phyloP scores from a whole-genome alignment of 306 rosid genomes.

The Vigna mungo region DNA sequence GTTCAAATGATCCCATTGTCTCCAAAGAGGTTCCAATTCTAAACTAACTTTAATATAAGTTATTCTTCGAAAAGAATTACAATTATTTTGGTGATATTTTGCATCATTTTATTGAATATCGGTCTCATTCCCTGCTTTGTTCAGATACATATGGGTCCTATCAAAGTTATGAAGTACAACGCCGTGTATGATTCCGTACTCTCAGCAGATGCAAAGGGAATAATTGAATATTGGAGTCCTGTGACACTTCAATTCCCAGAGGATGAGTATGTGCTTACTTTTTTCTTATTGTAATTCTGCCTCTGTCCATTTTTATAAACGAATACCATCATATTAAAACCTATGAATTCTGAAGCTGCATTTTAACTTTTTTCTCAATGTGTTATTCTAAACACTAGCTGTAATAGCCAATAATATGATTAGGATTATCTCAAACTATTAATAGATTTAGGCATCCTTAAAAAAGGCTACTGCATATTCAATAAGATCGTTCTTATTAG shows the following conservation, averaged over 20 bases:
- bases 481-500: background rate
- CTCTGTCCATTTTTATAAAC: conserved; percentile 8
- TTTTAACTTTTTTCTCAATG: background rate
- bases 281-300: conserved; percentile 34
- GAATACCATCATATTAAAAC: conserved; percentile 5
- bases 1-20: conserved; percentile 85
- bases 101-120: background rate
- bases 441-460: conserved; percentile 8
- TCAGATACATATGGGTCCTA: conserved; percentile 84
- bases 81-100: conserved; percentile 13
- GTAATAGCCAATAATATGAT: conserved; percentile 5
- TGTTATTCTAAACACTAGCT: conserved; percentile 14
- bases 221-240: conserved; percentile 91
- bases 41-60: conserved; percentile 23
- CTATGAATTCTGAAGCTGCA: conserved; percentile 17
- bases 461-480: background rate
- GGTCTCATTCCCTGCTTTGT: conserved; percentile 34
- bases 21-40: conserved; percentile 73
- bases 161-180: conserved; percentile 89
- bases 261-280: conserved; percentile 64
- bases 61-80: conserved; percentile 5
- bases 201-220: conserved; percentile 86
- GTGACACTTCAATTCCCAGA: conserved; percentile 82
- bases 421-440: conserved; percentile 10
- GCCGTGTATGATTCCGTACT: conserved; percentile 73